These are phyloP conservation scores for Tieghemostelium lacteum DNA, from an alignment of 78 protist species.

Conservation along the genomic window DNA sequence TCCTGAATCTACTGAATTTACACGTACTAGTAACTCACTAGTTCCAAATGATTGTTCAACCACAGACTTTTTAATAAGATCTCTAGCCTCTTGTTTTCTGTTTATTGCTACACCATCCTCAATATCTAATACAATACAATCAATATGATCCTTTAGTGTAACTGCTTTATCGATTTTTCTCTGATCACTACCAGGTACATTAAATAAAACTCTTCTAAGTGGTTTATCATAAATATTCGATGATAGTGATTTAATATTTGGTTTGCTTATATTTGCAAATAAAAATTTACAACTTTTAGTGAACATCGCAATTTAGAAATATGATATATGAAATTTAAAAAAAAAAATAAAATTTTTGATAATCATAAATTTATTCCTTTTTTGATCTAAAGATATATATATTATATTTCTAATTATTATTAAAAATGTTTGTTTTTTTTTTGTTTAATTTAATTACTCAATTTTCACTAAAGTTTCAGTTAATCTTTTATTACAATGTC, in stretches of 20 bases:
- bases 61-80: conserved; percentile 35
- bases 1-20: conserved; percentile 70
- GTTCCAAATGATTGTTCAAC: conserved; percentile 15
- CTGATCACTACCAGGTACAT: conserved; percentile 80
- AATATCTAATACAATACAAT: conserved; percentile 75
- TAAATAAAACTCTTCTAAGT: conserved; percentile 73
- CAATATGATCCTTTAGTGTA: conserved; percentile 30
- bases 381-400: too few species aligned
- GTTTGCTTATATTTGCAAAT: not conserved
- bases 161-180: conserved; percentile 76
- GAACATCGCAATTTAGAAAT: too few species aligned
- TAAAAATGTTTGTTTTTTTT: too few species aligned
- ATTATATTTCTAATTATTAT: too few species aligned
- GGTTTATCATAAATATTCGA: conserved; percentile 44
- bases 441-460: too few species aligned
- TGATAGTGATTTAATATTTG: not conserved
- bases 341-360: too few species aligned
- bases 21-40: conserved; percentile 48
- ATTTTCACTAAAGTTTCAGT: too few species aligned
- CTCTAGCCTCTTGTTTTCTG: conserved; percentile 74
- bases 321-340: too few species aligned
- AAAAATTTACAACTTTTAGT: too few species aligned
- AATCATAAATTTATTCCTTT: too few species aligned
- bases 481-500: too few species aligned
- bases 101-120: conserved; percentile 84